Percentiles rank a stretch among this genome's conserved stretches.
These are phyloP conservation scores for Podila clonocystis DNA, from an alignment of 192 early-diverging fungal genomes.

Conservation along the genomic window DNA sequence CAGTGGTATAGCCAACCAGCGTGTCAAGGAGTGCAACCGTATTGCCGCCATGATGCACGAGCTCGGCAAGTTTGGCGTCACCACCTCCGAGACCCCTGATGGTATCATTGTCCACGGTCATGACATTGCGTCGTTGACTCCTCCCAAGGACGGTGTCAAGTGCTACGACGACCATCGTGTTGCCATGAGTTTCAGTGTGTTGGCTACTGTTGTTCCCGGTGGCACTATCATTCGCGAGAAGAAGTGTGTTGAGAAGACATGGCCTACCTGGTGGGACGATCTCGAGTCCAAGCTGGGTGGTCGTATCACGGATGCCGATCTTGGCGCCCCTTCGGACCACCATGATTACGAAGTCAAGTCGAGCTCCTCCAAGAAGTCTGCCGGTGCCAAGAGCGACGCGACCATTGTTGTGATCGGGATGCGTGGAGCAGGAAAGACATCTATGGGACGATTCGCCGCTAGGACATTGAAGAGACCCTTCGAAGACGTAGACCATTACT, in stretches of 20 bases:
- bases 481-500: slow-evolving; percentile 89
- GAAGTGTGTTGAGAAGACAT: slow-evolving; percentile 99
- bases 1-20: slow-evolving; percentile 96
- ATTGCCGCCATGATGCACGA: slow-evolving; percentile 97
- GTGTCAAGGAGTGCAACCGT: slow-evolving; percentile 98
- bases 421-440: slow-evolving; percentile 98
- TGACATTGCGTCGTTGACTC: slow-evolving; percentile 57
- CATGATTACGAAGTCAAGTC: slow-evolving; percentile 36
- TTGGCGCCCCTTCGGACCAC: slow-evolving; percentile 40
- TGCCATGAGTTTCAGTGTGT: slow-evolving; percentile 95
- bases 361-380: slow-evolving; percentile 9
- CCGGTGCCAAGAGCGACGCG: slow-evolving; percentile 44
- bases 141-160: slow-evolving; percentile 75
- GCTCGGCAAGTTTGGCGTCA: slow-evolving; percentile 89
- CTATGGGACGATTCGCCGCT: slow-evolving; percentile 82
- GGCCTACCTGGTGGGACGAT: slow-evolving; percentile 99
- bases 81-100: slow-evolving; percentile 82
- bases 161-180: slow-evolving; percentile 99
- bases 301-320: slow-evolving; percentile 65
- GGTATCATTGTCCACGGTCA: slow-evolving; percentile 90
- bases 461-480: slow-evolving; percentile 73
- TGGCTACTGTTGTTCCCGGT: slow-evolving; percentile 78
- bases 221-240: slow-evolving; percentile 89
- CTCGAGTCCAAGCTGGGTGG: slow-evolving; percentile 84
- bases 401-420: slow-evolving; percentile 97